A percentile compares a stretch with the other conserved stretches of the same genome.
phyloP scores from a whole-genome alignment of 2,329 filamentous ascomycete species.

The Furcasterigmium furcatum region DNA sequence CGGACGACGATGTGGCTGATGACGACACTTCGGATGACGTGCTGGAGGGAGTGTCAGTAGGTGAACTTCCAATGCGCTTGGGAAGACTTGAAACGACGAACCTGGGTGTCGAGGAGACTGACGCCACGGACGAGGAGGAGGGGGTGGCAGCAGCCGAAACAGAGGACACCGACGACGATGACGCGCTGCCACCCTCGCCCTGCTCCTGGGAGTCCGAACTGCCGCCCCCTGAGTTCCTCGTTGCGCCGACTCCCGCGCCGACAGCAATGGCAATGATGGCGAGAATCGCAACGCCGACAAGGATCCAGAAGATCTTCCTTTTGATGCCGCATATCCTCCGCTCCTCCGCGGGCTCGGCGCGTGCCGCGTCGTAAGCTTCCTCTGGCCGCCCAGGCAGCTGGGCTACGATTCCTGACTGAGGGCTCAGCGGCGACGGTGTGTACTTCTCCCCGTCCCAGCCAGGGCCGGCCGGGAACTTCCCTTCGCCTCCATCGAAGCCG shows the following conservation, averaged over 20 bases:
- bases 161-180: no score
- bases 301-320: slow-evolving; percentile 10
- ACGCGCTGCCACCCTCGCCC: background rate
- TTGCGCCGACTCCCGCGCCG: slow-evolving; percentile 9
- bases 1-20: background rate
- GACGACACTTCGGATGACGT: background rate
- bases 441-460: background rate
- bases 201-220: background rate
- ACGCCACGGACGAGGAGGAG: no score
- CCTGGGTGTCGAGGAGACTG: no score
- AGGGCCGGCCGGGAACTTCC: background rate
- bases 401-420: background rate
- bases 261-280: slow-evolving; percentile 7
- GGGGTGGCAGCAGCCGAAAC: no score
- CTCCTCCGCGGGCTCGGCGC: background rate
- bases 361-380: background rate
- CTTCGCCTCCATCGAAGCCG: background rate
- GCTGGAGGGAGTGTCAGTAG: background rate
- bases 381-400: background rate
- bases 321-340: slow-evolving; percentile 8
- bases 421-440: background rate
- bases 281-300: slow-evolving; percentile 1
- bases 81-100: background rate
- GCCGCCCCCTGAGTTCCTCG: background rate
- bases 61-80: no score